Conservation (phyloP, 768 basidiomycete species). For the Lactifluus subvellereus region DNA sequence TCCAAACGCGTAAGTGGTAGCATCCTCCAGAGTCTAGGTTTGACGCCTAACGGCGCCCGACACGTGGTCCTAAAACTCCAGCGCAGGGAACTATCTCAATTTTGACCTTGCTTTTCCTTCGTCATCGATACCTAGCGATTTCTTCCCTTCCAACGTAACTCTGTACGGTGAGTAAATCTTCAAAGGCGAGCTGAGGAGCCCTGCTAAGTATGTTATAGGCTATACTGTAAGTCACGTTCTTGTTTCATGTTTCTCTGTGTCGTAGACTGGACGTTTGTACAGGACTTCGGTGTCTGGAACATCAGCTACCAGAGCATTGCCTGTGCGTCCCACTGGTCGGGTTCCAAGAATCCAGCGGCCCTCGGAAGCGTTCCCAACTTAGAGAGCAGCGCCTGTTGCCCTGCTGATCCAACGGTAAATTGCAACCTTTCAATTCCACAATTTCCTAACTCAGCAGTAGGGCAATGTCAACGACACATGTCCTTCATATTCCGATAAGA, state of each 20-base stretch:
- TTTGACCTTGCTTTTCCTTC: conserved; percentile 84
- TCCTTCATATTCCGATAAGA: conserved; percentile 64
- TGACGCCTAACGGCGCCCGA: conserved; percentile 4
- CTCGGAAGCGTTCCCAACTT: conserved; percentile 60
- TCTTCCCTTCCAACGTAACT: conserved; percentile 66
- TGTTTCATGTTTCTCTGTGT: not conserved
- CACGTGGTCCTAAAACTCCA: conserved; percentile 27
- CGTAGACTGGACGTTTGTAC: not conserved
- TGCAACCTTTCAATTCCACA: not conserved
- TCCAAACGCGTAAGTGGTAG: conserved; percentile 53
- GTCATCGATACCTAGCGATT: conserved; percentile 54
- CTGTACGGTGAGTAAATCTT: conserved; percentile 48
- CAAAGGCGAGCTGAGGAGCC: not conserved
- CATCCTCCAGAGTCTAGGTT: not conserved
- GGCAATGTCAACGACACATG: conserved; percentile 41
- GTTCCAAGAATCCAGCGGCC: conserved; percentile 50
- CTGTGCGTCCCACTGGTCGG: conserved; percentile 60
- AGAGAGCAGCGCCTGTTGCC: conserved; percentile 63
- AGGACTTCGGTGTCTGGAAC: conserved; percentile 90
- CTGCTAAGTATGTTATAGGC: conserved; percentile 27
- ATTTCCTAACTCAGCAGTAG: conserved; percentile 6
- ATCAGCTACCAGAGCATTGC: conserved; percentile 61
- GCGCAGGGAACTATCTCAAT: conserved; percentile 65
- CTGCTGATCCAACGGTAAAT: conserved; percentile 56
- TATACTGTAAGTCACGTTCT: conserved; percentile 33